These are phyloP conservation scores for Hygrophorus pudorinus DNA, from an alignment of 768 basidiomycete species.

Conservation along the genomic window DNA sequence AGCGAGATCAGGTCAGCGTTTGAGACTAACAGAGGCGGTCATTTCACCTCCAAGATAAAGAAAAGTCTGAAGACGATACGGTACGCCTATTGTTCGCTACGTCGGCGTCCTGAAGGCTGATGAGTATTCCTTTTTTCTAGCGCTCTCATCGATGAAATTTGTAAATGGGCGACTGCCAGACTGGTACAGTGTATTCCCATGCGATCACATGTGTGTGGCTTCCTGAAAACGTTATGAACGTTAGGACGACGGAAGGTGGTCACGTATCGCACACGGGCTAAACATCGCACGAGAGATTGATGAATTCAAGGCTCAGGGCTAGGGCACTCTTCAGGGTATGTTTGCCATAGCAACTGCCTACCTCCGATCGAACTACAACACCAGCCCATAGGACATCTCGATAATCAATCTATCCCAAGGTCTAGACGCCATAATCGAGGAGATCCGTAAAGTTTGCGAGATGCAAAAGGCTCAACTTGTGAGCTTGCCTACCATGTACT, in stretches of 20 bases:
- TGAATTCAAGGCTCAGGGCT: background rate
- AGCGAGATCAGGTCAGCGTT: constrained; percentile 7
- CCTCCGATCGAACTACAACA: background rate
- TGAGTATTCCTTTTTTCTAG: background rate
- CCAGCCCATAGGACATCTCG: background rate
- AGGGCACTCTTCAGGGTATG: background rate
- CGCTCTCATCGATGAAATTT: background rate
- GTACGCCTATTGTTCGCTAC: background rate
- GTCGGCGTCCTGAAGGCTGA: background rate
- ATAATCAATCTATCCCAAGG: background rate
- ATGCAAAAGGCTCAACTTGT: constrained; percentile 10
- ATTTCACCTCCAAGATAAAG: constrained; percentile 10
- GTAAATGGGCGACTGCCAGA: background rate
- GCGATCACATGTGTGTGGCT: background rate
- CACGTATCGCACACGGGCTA: background rate
- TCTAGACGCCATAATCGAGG: background rate
- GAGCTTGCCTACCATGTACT: background rate
- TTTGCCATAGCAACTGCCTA: background rate
- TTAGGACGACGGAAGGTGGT: background rate
- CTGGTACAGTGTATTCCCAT: background rate
- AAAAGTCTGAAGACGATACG: constrained; percentile 8
- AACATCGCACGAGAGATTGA: background rate
- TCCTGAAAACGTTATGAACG: background rate
- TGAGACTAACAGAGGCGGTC: background rate
- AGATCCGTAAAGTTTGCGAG: constrained; percentile 5